phyloP scores from a whole-genome alignment of 805 yeast genomes.

The Barnettozyma sucrosica region DNA sequence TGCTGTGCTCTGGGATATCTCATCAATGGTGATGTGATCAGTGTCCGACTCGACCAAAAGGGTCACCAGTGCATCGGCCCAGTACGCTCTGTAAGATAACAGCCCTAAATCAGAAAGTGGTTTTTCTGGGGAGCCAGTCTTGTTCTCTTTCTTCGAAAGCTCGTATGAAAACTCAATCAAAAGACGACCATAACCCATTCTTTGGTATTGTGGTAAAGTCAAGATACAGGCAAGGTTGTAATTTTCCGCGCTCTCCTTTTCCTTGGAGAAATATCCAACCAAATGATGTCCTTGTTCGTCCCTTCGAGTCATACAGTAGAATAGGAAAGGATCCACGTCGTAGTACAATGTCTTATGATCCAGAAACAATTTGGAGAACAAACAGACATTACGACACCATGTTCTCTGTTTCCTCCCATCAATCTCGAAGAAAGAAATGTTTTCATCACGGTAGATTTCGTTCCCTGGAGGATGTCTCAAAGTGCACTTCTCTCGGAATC shows the following conservation, averaged over 20 bases:
- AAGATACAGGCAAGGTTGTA: slow-evolving; percentile 96
- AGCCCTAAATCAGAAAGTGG: slow-evolving; percentile 94
- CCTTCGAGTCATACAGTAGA: slow-evolving; percentile 89
- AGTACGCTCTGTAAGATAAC: slow-evolving; percentile 87
- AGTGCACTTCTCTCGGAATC: slow-evolving; percentile 83
- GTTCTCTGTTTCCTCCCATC: slow-evolving; percentile 95
- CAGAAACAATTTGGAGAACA: slow-evolving; percentile 80
- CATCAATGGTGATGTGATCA: slow-evolving; percentile 72
- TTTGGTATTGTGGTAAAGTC: slow-evolving; percentile 93
- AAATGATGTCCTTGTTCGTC: slow-evolving; percentile 92
- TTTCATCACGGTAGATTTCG: slow-evolving; percentile 90
- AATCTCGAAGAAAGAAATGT: slow-evolving; percentile 92
- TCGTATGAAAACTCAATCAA: slow-evolving; percentile 92
- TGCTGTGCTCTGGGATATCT: slow-evolving; percentile 75
- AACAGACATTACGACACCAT: slow-evolving; percentile 94
- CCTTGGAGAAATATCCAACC: slow-evolving; percentile 95
- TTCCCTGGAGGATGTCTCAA: slow-evolving; percentile 97
- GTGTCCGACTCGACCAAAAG: slow-evolving; percentile 56
- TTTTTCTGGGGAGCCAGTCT: slow-evolving; percentile 95
- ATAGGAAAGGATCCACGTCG: slow-evolving; percentile 96
- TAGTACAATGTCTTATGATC: slow-evolving; percentile 96
- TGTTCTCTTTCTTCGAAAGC: slow-evolving; percentile 79
- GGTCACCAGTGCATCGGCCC: slow-evolving; percentile 87
- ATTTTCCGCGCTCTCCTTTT: slow-evolving; percentile 90
- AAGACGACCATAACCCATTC: slow-evolving; percentile 89